phyloP scores from a whole-genome alignment of 2,329 filamentous ascomycete species.

The Podosphaera aphanis region DNA sequence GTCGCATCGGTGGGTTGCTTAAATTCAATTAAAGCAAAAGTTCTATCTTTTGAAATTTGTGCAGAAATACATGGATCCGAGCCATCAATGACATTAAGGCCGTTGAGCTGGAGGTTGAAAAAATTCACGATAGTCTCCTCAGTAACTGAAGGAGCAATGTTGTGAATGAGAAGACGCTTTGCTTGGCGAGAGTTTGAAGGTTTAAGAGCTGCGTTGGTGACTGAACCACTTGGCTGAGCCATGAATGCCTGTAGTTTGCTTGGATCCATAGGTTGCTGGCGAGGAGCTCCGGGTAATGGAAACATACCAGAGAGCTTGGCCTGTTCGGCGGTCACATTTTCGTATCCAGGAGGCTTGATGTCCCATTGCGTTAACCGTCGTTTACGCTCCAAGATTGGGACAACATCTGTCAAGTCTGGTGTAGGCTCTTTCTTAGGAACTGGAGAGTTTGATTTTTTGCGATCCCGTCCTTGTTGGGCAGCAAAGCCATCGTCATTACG shows the following conservation, averaged over 20 bases:
- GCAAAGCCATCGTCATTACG: slow-evolving; percentile 21
- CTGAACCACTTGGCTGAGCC: slow-evolving; percentile 56
- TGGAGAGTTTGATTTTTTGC: slow-evolving; percentile 47
- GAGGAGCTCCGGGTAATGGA: slow-evolving; percentile 79
- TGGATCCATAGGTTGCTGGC: slow-evolving; percentile 88
- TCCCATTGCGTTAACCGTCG: slow-evolving; percentile 96
- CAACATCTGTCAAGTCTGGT: slow-evolving; percentile 63
- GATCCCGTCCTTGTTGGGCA: slow-evolving; percentile 24
- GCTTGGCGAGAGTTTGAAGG: slow-evolving; percentile 83
- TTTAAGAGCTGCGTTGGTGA: slow-evolving; percentile 53
- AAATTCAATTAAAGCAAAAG: slow-evolving; percentile 80
- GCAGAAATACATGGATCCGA: slow-evolving; percentile 67
- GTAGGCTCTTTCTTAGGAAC: slow-evolving; percentile 81
- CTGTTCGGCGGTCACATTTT: slow-evolving; percentile 94
- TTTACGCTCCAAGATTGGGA: slow-evolving; percentile 66
- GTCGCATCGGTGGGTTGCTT: slow-evolving; percentile 72
- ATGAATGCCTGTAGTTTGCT: slow-evolving; percentile 87
- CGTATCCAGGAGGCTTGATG: slow-evolving; percentile 94
- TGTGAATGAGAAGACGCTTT: slow-evolving; percentile 74
- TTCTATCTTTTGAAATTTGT: slow-evolving; percentile 55
- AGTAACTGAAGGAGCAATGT: slow-evolving; percentile 47
- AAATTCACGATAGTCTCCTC: slow-evolving; percentile 61
- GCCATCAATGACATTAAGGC: slow-evolving; percentile 72
- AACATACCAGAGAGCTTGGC: slow-evolving; percentile 99
- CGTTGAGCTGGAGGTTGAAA: slow-evolving; percentile 92